Evolutionary conservation across 495 filamentous ascomycete genomes (phyloP), one percentile per base, ranked within the genome.

Genomic region (Pyronema omphalodes): DNA sequence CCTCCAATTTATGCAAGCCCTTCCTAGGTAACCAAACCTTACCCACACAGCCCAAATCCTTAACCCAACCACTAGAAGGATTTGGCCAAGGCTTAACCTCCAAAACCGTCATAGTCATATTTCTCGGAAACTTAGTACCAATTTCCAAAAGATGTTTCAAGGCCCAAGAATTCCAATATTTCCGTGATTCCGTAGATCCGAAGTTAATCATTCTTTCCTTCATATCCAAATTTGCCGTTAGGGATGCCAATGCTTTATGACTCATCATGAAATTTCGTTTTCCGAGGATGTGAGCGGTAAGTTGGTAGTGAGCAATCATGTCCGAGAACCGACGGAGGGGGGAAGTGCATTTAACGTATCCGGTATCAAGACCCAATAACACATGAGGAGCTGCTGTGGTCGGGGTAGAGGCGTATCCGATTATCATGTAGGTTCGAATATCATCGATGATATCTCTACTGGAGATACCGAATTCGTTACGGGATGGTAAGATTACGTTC

Each of bases 301-400:
- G 87, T 60, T 96, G 89, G 75, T 86, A 95, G 66, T 94, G 88
- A 0, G 76, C 72, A n/a, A 95, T 69, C 57, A 96, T 67, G 66
- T 98, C 91, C 12, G 69, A 68, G 67, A 81, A 94, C 33, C 91
- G 76, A 14, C 91, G 84, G 7, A 98, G 72, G 2, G 91, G 91
- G 57, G 81, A 87, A 1, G 91, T 96, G 39, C 78, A 77, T 61
- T 86, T 91, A 56, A 79, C 70, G 63, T 94, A 94, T 37, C 77
- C 70, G 44, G 79, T 69, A 1, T 60, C 55, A 4, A 83, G 57
- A 9, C 84, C 87, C 15, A 94, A 67, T 7, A 73, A 64, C 34
- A 71, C 68, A 60, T 84, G 75, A 14, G 70, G 73, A 41, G 76
- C 66, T 0, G 80, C 75, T 37, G 36, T 53, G 41, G 74, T 64